Evolutionary conservation across 192 early-diverging fungal genomes (phyloP).

Genomic region (Gaertneriomyces semiglobifer): DNA sequence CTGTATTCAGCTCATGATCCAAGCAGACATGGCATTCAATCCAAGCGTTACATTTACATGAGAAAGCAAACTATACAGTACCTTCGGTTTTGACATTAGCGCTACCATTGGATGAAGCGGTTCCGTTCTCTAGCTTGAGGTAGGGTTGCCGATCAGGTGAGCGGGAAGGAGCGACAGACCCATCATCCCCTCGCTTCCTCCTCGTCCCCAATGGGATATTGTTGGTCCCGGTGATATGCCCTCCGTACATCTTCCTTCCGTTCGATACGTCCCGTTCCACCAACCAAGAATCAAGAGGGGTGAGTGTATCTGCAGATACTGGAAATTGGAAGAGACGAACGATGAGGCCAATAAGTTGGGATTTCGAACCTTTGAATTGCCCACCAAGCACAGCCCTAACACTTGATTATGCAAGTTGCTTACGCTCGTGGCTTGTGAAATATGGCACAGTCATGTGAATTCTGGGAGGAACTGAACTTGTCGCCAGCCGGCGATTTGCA

Average conservation of each 20-base stretch:
- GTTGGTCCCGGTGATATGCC: slow-evolving; percentile 34
- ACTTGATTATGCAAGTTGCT: too few relatives aligned
- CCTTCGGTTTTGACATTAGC: neutral
- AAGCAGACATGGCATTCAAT: neutral
- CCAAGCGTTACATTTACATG: neutral
- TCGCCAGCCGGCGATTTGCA: too few relatives aligned
- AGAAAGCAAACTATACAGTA: neutral
- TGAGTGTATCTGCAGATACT: too few relatives aligned
- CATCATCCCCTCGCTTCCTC: slow-evolving; percentile 17
- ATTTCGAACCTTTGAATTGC: too few relatives aligned
- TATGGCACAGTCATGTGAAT: too few relatives aligned
- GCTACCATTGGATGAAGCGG: neutral
- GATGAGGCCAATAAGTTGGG: too few relatives aligned
- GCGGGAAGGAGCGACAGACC: neutral
- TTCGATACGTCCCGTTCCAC: too few relatives aligned
- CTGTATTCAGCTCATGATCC: neutral
- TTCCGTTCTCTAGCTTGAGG: neutral
- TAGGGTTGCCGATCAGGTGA: neutral
- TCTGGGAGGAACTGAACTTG: too few relatives aligned
- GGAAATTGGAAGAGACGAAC: too few relatives aligned
- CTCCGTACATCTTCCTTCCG: slow-evolving; percentile 23
- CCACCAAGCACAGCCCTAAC: too few relatives aligned
- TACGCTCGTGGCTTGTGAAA: too few relatives aligned
- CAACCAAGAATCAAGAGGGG: too few relatives aligned
- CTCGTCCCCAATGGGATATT: slow-evolving; percentile 37